phyloP scores from a whole-genome alignment of 73 alveolate species.

The Vitrella brassicaformis region DNA sequence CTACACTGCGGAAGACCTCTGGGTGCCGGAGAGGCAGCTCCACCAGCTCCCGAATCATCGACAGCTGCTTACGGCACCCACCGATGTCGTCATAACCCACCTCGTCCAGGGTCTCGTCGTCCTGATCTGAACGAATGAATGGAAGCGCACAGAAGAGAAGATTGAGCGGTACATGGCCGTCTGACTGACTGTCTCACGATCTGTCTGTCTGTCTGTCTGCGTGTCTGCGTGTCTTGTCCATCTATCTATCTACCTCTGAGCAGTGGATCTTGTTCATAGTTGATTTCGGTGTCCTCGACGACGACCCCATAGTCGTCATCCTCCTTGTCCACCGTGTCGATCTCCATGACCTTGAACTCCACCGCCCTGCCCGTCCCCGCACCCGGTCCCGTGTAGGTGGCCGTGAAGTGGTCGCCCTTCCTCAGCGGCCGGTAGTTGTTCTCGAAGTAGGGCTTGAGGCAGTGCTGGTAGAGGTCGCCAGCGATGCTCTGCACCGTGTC shows the following conservation, averaged over 20 bases:
- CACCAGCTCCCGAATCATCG: constrained; percentile 88
- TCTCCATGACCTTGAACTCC: neutral
- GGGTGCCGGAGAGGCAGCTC: constrained; percentile 94
- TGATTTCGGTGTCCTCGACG: neutral
- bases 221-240: no score
- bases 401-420: neutral
- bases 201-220: no score
- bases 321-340: neutral
- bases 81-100: constrained; percentile 41
- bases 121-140: neutral
- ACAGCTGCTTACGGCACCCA: constrained; percentile 92
- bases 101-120: neutral
- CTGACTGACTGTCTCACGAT: no score
- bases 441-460: neutral
- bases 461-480: neutral
- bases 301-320: neutral
- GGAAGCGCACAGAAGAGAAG: neutral
- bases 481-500: neutral
- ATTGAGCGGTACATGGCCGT: no score
- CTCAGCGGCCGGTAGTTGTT: neutral
- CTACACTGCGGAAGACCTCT: constrained; percentile 74
- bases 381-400: neutral
- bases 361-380: neutral
- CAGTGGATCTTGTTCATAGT: neutral
- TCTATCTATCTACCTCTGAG: neutral